Conservation (phyloP, 2,329 filamentous ascomycete genomes). For the Spiromastix sp. region DNA sequence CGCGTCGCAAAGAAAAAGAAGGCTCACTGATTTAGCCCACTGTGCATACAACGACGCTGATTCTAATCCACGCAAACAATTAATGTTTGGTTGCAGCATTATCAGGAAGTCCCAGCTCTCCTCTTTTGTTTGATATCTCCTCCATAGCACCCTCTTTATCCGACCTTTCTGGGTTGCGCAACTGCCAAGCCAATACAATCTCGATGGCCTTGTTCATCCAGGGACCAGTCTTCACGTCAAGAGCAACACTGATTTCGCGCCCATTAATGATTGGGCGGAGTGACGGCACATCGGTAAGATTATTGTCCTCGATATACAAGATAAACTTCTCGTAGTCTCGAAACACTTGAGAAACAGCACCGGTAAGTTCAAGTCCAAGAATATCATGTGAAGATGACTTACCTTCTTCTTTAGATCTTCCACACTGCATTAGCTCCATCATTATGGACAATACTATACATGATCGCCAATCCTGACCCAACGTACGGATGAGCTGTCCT, state of each 20-base stretch:
- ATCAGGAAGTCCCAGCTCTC: slow-evolving; percentile 38
- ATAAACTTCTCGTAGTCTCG: slow-evolving; percentile 46
- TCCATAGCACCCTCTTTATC: slow-evolving; percentile 51
- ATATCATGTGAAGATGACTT: slow-evolving; percentile 11
- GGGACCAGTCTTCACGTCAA: slow-evolving; percentile 56
- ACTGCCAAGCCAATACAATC: slow-evolving; percentile 76
- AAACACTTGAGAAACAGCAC: slow-evolving; percentile 27
- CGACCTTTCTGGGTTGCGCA: slow-evolving; percentile 60
- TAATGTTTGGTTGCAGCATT: no score
- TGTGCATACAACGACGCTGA: no score
- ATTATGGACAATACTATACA: slow-evolving; percentile 30
- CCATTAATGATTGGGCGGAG: slow-evolving; percentile 64
- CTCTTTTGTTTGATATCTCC: slow-evolving; percentile 43
- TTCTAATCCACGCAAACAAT: no score
- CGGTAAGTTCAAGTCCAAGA: no score
- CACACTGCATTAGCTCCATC: slow-evolving; percentile 29
- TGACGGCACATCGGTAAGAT: slow-evolving; percentile 42
- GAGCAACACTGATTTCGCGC: slow-evolving; percentile 55
- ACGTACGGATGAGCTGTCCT: slow-evolving; percentile 24
- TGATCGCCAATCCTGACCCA: slow-evolving; percentile 30
- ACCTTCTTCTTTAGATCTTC: slow-evolving; percentile 22
- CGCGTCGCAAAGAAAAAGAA: no score
- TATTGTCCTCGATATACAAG: slow-evolving; percentile 37
- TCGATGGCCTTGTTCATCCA: slow-evolving; percentile 79
- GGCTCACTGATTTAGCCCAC: no score